These are phyloP conservation scores for Choiromyces venosus DNA, from an alignment of 495 filamentous ascomycete species.

Conservation along the genomic window DNA sequence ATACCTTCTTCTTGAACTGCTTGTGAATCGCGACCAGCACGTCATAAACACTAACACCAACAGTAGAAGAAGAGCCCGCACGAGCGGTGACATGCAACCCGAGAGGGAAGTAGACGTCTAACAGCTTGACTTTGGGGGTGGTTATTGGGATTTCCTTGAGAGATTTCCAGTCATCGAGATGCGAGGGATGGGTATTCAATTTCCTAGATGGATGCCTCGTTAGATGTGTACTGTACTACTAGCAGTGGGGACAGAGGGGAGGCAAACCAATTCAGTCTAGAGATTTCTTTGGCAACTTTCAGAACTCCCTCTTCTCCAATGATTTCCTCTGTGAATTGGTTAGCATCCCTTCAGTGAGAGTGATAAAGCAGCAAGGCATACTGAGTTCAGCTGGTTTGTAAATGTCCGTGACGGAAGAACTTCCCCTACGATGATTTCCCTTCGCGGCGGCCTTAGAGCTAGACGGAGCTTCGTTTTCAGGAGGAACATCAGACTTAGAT, in stretches of 20 bases:
- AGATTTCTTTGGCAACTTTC: constrained; percentile 33
- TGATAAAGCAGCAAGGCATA: constrained; percentile 18
- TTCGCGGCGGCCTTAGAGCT: constrained; percentile 23
- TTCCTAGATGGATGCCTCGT: constrained; percentile 21
- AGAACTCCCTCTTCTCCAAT: constrained; percentile 35
- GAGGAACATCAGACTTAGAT: constrained; percentile 14
- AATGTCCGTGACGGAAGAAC: constrained; percentile 37
- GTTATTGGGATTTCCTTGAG: constrained; percentile 36
- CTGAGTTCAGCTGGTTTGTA: constrained; percentile 40
- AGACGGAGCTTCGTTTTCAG: constrained; percentile 23
- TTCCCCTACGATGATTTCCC: constrained; percentile 35
- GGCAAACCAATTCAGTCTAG: constrained; percentile 39
- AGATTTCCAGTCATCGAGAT: constrained; percentile 39
- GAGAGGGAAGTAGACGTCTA: constrained; percentile 39
- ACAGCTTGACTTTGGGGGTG: constrained; percentile 35
- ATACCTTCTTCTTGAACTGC: constrained; percentile 42
- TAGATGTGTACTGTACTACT: neutral
- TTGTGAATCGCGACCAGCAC: constrained; percentile 41
- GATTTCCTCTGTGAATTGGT: constrained; percentile 26
- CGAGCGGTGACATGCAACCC: constrained; percentile 40
- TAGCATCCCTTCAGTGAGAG: constrained; percentile 4
- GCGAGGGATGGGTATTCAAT: constrained; percentile 38
- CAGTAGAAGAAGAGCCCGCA: constrained; percentile 31
- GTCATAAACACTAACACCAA: constrained; percentile 40
- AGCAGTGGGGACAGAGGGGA: neutral